A percentile compares a stretch with the other conserved stretches of the same genome.
Conservation (phyloP, 2,329 filamentous ascomycete genomes). For the Trichoderma sp. region DNA sequence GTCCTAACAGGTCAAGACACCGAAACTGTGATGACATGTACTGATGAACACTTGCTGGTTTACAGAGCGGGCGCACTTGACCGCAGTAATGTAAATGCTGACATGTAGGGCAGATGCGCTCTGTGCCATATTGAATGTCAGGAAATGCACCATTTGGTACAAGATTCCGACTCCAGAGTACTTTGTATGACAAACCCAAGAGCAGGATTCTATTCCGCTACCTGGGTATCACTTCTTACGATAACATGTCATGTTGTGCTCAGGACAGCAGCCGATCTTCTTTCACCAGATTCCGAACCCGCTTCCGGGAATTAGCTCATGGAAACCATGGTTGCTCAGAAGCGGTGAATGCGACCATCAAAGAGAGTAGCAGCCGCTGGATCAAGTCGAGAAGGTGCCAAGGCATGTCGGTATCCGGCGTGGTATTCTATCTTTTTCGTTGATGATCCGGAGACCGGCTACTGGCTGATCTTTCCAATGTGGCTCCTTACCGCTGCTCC, state of each 20-base stretch:
- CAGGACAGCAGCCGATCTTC: conserved; percentile 9
- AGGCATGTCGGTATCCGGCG: conserved; percentile 9
- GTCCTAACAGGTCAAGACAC: neutral
- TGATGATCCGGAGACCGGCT: conserved; percentile 15
- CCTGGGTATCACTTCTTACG: neutral
- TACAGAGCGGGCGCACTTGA: neutral
- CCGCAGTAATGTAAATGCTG: neutral
- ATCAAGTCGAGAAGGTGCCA: neutral
- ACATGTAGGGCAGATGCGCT: neutral
- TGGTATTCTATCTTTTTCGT: neutral
- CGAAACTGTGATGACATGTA: neutral
- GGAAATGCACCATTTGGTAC: neutral
- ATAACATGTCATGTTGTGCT: conserved; percentile 12
- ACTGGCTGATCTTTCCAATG: conserved; percentile 5
- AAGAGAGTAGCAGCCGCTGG: neutral
- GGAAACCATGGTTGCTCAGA: neutral
- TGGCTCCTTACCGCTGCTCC: neutral
- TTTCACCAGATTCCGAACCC: conserved; percentile 9
- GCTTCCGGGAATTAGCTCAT: neutral
- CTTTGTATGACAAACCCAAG: neutral
- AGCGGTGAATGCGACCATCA: neutral
- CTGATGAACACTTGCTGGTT: neutral
- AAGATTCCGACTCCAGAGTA: neutral
- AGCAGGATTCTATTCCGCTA: neutral
- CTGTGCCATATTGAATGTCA: neutral